Evolutionary conservation across 345 rosid species (phyloP).

Genomic region (Lumnitzera littorea): DNA sequence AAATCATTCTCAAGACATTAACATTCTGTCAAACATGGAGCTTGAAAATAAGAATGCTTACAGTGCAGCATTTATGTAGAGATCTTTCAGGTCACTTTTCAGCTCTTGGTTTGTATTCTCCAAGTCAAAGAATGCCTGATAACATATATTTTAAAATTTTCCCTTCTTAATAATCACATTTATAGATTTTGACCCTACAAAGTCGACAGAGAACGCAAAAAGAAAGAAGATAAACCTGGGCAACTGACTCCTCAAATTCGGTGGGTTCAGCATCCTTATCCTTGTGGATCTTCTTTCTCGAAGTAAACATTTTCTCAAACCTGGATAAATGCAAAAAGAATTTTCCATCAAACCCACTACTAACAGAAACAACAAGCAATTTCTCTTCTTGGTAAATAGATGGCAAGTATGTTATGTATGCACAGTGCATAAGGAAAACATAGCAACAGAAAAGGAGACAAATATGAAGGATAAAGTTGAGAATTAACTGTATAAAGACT

Average conservation of each 20-base stretch:
- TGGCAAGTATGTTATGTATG: too few species aligned
- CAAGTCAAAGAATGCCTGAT: conserved; percentile 73
- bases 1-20: too few species aligned
- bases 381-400: too few species aligned
- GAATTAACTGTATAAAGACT: too few species aligned
- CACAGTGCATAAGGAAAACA: too few species aligned
- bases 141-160: conserved; percentile 1
- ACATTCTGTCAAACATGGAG: background rate
- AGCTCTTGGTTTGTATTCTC: conserved; percentile 71
- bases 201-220: background rate
- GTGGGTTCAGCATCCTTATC: conserved; percentile 73
- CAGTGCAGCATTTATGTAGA: conserved; percentile 67
- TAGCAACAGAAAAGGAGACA: too few species aligned
- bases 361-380: too few species aligned
- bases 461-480: too few species aligned
- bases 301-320: conserved; percentile 51
- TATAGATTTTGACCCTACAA: background rate
- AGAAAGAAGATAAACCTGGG: conserved; percentile 38
- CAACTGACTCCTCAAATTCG: conserved; percentile 82
- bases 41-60: conserved; percentile 16
- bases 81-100: conserved; percentile 84
- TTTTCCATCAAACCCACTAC: too few species aligned
- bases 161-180: background rate
- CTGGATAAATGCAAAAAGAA: too few species aligned
- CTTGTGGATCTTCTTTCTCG: conserved; percentile 69